Evolutionary conservation across 345 rosid species (phyloP), one percentile per base, ranked within the genome.

Genomic region (Linum trigynum): DNA sequence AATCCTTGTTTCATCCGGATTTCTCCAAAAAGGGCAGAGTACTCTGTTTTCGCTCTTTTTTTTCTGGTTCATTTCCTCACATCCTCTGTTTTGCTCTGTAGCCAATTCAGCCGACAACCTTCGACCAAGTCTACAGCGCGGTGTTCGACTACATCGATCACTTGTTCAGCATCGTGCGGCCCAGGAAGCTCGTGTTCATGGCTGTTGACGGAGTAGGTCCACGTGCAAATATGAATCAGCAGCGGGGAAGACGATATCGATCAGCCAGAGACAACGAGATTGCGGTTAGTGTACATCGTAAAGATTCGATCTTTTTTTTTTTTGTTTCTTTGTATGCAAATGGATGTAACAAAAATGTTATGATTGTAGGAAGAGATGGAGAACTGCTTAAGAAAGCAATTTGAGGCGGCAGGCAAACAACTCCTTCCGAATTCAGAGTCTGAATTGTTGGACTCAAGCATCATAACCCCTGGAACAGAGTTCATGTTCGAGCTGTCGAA

Each of bases 201-300:
- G 75, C 77, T 61, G 68, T 59, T 67, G 79, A 75, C 60, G 79
- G 79, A 9, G 79, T 75, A 5, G 75, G 72, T 5, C 79, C 79
- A 14, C 69, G 79, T 7, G 79, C 75, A 6, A 75, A 75, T 38
- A 75, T 71, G 79, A 71, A 71, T 15, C 79, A 71, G 38, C 79
- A 75, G 57, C 39, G 79, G 14, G 17, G 69, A 0, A 57, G 72
- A 5, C 63, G 70, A 0, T 75, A 64, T 42, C 39, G 64, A 12
- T 43, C 61, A 0, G 69, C 72, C 1, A 64, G 55, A 48, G 69
- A 64, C 11, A 69, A 60, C 9, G 66, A 71, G 14, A 40, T 63
- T 10, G 62, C 63, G 17, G 79, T 75, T 55, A 50, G 79, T 71
- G 11, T 23, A 23, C 32, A 55, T 48, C 7, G 8, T 48, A 9